These are phyloP conservation scores for Clavulina sp. DNA, from an alignment of 768 basidiomycete genomes.

Conservation along the genomic window DNA sequence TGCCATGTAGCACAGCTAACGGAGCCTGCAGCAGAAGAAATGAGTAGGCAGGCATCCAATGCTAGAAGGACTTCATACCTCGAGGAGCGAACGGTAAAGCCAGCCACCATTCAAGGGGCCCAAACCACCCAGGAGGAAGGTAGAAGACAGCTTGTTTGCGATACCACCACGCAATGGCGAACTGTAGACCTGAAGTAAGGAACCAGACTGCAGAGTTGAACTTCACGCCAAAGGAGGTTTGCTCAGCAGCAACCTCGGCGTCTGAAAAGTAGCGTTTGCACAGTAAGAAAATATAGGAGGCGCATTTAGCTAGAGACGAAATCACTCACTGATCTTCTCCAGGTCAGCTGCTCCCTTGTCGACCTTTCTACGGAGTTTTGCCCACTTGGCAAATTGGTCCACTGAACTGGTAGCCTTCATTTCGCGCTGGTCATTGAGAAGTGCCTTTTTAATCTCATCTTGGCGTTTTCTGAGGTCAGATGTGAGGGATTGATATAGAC, in stretches of 20 bases:
- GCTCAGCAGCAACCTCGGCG: constrained; percentile 39
- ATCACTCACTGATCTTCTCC: constrained; percentile 64
- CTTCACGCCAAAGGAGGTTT: constrained; percentile 43
- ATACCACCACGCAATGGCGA: constrained; percentile 81
- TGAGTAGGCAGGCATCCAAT: neutral
- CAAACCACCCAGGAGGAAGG: constrained; percentile 80
- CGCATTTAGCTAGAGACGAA: constrained; percentile 1
- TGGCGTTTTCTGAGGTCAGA: constrained; percentile 38
- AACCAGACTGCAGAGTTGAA: constrained; percentile 67
- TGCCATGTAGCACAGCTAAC: constrained; percentile 92
- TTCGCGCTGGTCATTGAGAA: constrained; percentile 67
- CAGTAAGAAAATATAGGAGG: neutral
- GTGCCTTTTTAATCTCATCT: constrained; percentile 55
- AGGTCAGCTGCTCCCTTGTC: constrained; percentile 86
- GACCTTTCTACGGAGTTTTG: constrained; percentile 72
- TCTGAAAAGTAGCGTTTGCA: constrained; percentile 29
- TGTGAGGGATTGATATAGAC: constrained; percentile 26
- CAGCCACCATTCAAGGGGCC: constrained; percentile 74
- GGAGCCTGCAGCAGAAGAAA: constrained; percentile 39
- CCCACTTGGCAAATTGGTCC: constrained; percentile 98
- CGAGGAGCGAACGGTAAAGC: constrained; percentile 80
- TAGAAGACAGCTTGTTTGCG: constrained; percentile 83
- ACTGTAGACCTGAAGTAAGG: constrained; percentile 73
- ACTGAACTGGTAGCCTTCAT: constrained; percentile 82
- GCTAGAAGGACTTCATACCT: constrained; percentile 30